Base-by-base conservation (phyloP, 257 asterid species). In the Ocimum tenuiflorum region DNA sequence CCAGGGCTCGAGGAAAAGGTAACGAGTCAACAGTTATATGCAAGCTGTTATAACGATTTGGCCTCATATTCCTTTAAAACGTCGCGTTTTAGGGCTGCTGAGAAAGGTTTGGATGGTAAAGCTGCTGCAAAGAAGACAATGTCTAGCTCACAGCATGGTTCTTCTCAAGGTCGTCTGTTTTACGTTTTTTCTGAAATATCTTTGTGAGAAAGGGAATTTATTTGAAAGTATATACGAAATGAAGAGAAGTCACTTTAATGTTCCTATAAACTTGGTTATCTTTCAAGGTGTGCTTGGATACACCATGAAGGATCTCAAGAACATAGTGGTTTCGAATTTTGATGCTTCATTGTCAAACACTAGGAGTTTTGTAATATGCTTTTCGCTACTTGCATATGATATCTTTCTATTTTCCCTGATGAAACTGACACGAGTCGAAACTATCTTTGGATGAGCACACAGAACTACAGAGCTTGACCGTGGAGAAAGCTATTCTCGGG, bases 1-100 rank as follows among this genome's bases (percentile, higher is more conserved):
- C 47, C 86, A 80, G 29, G 72, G 69, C 68, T 82, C 88, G 33
- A 82, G 83, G 63, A 88, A 88, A 78, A 86, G 96, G 96, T 86
- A 78, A 55, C 65, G 12, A 12, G 22, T 69, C 62, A 60, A 20
- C 23, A 17, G 45, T 27, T 57, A 17, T 38, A 27, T 31, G 31
- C 53, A 27, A 56, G 31, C 39, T 46, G 3, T 33, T 67, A 31
- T n/a, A 23, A 31, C 49, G 7, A 29, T 66, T 53, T 7, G 31
- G 49, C 62, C 29, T 67, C 51, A 41, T 63, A 12, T 52, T 74
- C 45, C 61, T 7, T 64, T 29, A 18, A 63, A 50, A 71, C 13
- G 31, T 67, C 23, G 41, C 35, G 60, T 78, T 73, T 46, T 79
- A 88, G 97, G 84, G 36, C 79, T 66, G 89, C 97, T 50, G 96